phyloP scores from a whole-genome alignment of 768 basidiomycete genomes.

The Leccinum uliginosum region DNA sequence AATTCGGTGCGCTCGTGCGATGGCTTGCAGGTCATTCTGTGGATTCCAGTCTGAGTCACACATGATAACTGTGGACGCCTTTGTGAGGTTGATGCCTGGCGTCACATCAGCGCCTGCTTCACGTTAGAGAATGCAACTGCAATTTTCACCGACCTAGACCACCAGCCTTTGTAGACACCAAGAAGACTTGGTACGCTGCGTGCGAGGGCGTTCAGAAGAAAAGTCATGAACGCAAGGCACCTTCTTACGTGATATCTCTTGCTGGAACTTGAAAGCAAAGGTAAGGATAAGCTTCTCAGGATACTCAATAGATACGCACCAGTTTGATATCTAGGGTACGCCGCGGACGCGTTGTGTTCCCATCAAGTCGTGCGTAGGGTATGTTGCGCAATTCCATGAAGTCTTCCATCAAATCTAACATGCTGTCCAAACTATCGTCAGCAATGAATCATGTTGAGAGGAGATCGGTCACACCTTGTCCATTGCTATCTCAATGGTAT shows the following conservation, averaged over 20 bases:
- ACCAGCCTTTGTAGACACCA: constrained; percentile 69
- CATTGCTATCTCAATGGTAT: constrained; percentile 45
- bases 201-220: constrained; percentile 1
- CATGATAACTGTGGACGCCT: constrained; percentile 76
- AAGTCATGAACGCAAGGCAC: neutral
- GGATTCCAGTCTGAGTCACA: constrained; percentile 71
- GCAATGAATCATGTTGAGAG: neutral
- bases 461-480: constrained; percentile 37
- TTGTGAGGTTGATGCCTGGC: constrained; percentile 77
- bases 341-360: constrained; percentile 47
- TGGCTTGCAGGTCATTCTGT: constrained; percentile 81
- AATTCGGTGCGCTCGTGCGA: constrained; percentile 80
- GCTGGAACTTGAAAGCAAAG: constrained; percentile 47
- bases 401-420: constrained; percentile 69
- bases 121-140: neutral
- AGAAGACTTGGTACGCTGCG: constrained; percentile 59
- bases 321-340: constrained; percentile 55
- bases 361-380: constrained; percentile 60
- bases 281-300: neutral
- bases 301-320: constrained; percentile 28
- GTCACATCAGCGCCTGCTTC: constrained; percentile 14
- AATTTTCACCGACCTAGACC: constrained; percentile 47
- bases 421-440: constrained; percentile 34
- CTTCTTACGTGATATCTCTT: constrained; percentile 49
- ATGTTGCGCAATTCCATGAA: constrained; percentile 57